Evolutionary conservation across 2,329 filamentous ascomycete species (phyloP).

Genomic region (Biscogniauxia marginata): DNA sequence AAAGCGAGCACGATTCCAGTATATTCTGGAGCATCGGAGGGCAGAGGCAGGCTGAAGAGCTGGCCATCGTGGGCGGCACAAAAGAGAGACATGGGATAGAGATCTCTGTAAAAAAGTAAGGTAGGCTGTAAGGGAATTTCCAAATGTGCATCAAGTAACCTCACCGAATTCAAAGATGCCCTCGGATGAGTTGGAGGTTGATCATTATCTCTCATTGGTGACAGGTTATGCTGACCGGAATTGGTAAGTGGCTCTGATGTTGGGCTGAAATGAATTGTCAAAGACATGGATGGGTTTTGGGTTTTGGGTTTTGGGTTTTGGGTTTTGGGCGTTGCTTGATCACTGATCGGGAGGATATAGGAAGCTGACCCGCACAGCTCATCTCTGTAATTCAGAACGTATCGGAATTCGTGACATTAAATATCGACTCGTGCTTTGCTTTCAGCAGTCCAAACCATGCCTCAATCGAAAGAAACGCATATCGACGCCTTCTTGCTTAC

Average conservation of each 20-base stretch:
- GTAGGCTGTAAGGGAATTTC: not conserved
- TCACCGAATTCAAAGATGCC: not conserved
- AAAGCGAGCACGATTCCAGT: not conserved
- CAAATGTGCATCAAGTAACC: not conserved
- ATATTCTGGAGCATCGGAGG: not conserved
- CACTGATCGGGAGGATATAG: constrained; percentile 2
- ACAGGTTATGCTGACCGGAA: not conserved
- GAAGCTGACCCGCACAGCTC: constrained; percentile 2
- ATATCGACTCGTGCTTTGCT: not conserved
- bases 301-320: not conserved
- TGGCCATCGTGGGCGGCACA: not conserved
- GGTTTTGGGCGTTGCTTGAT: not conserved
- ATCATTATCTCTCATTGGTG: not conserved
- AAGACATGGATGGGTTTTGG: not conserved
- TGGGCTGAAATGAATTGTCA: not conserved
- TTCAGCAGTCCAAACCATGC: not conserved
- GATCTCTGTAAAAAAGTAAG: not conserved
- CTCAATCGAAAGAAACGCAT: not conserved
- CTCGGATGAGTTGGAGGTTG: not conserved
- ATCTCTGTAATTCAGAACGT: not conserved
- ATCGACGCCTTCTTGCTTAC: constrained; percentile 9
- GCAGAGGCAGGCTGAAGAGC: not conserved
- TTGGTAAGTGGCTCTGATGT: not conserved
- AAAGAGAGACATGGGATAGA: not conserved
- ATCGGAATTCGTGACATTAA: not conserved